Conservation (phyloP, 1,139 yeast genomes). For the Fermentozyma sake region DNA sequence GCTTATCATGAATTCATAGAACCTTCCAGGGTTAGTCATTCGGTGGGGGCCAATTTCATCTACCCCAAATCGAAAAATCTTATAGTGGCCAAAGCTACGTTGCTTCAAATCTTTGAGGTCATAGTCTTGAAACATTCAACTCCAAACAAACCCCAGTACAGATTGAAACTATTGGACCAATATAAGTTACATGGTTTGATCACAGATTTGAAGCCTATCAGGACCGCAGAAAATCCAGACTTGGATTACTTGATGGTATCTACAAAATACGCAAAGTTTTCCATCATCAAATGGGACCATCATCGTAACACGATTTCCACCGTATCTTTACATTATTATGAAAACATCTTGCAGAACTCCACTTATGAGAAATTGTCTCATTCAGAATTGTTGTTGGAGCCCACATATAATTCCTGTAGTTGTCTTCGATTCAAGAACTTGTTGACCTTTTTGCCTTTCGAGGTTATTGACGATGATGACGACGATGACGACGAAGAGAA, state of each 20-base stretch:
- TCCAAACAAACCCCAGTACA: slow-evolving; percentile 22
- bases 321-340: slow-evolving; percentile 82
- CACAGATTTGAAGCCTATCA: slow-evolving; percentile 51
- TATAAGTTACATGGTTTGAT: slow-evolving; percentile 70
- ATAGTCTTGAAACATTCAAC: slow-evolving; percentile 19
- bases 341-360: slow-evolving; percentile 53
- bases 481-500: slow-evolving; percentile 35
- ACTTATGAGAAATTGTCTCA: slow-evolving; percentile 44
- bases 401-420: slow-evolving; percentile 53
- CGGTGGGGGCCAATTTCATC: slow-evolving; percentile 61
- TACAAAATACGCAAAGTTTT: slow-evolving; percentile 73
- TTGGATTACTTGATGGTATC: slow-evolving; percentile 64
- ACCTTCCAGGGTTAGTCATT: slow-evolving; percentile 69
- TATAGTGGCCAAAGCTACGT: slow-evolving; percentile 65
- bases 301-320: slow-evolving; percentile 53
- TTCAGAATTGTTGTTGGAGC: slow-evolving; percentile 61
- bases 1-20: slow-evolving; percentile 76
- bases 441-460: slow-evolving; percentile 71
- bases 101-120: slow-evolving; percentile 64
- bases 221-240: slow-evolving; percentile 45
- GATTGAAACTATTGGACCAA: slow-evolving; percentile 56
- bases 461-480: slow-evolving; percentile 39
- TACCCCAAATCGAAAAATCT: slow-evolving; percentile 48
- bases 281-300: slow-evolving; percentile 70
- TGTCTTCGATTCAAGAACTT: slow-evolving; percentile 67